These are phyloP conservation scores for Melaleuca alternifolia DNA, from an alignment of 345 rosid genomes.

Conservation along the genomic window DNA sequence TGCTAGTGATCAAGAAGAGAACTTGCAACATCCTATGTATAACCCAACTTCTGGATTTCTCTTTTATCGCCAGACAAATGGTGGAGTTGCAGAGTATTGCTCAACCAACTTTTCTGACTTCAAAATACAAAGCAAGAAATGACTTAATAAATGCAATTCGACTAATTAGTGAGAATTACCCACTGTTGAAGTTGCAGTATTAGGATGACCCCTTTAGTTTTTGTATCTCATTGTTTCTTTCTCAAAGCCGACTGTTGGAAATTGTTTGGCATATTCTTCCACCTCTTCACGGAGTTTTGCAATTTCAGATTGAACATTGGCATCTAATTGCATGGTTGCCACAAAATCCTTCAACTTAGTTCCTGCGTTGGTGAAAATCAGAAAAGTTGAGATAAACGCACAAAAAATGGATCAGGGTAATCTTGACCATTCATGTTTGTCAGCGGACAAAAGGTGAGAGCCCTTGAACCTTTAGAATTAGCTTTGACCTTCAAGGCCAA, in stretches of 20 bases:
- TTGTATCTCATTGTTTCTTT: slow-evolving; percentile 86
- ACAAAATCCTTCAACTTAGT: slow-evolving; percentile 81
- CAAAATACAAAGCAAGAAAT: neutral
- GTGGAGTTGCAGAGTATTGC: neutral
- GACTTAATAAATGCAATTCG: neutral
- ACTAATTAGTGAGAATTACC: neutral
- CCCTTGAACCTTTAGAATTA: slow-evolving; percentile 41
- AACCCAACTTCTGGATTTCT: neutral
- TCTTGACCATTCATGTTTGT: neutral
- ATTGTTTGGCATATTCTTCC: slow-evolving; percentile 74
- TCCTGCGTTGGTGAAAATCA: slow-evolving; percentile 27
- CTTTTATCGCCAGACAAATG: neutral
- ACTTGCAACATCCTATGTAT: neutral
- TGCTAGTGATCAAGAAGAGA: neutral
- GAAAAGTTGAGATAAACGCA: neutral
- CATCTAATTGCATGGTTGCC: slow-evolving; percentile 54
- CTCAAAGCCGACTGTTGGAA: slow-evolving; percentile 85
- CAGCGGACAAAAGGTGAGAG: neutral
- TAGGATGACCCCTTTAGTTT: slow-evolving; percentile 20
- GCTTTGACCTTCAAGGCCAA: slow-evolving; percentile 77
- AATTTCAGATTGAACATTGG: slow-evolving; percentile 46
- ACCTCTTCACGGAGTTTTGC: slow-evolving; percentile 53
- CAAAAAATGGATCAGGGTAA: neutral
- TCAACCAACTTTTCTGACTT: neutral
- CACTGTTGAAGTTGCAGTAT: neutral